These are phyloP conservation scores for Rhizomucor pusillus DNA, from an alignment of 371 early-diverging fungal genomes.

Conservation along the genomic window DNA sequence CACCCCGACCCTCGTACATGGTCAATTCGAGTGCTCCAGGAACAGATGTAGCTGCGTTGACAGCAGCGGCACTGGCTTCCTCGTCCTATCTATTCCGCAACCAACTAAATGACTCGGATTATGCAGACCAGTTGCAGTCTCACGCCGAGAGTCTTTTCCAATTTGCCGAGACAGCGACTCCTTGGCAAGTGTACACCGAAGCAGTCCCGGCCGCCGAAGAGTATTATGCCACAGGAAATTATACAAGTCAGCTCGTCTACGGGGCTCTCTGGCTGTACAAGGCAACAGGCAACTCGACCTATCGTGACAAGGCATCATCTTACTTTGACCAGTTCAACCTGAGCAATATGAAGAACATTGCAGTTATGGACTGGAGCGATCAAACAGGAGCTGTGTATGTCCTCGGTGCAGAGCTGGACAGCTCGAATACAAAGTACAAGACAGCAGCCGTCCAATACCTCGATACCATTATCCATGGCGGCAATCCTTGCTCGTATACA, in stretches of 20 bases:
- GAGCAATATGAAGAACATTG: not conserved
- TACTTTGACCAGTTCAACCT: slow-evolving; percentile 44
- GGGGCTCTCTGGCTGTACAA: slow-evolving; percentile 65
- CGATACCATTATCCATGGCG: slow-evolving; percentile 24
- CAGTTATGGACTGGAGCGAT: slow-evolving; percentile 53
- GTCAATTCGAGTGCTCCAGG: slow-evolving; percentile 38
- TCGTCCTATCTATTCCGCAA: slow-evolving; percentile 47
- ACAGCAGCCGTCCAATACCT: slow-evolving; percentile 32
- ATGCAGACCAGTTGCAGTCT: slow-evolving; percentile 27
- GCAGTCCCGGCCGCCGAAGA: slow-evolving; percentile 42
- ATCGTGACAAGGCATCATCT: slow-evolving; percentile 44
- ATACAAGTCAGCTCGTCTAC: slow-evolving; percentile 52
- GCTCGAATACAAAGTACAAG: slow-evolving; percentile 34
- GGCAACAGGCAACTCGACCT: slow-evolving; percentile 43
- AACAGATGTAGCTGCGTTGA: slow-evolving; percentile 46
- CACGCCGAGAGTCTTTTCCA: slow-evolving; percentile 41
- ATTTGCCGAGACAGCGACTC: slow-evolving; percentile 51
- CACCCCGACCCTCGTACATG: slow-evolving; percentile 31
- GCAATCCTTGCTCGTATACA: slow-evolving; percentile 43
- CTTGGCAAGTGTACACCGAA: slow-evolving; percentile 49
- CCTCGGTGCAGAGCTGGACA: slow-evolving; percentile 49
- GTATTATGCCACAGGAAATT: slow-evolving; percentile 50
- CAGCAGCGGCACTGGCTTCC: slow-evolving; percentile 52
- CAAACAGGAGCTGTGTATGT: slow-evolving; percentile 50
- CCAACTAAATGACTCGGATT: slow-evolving; percentile 48